Evolutionary conservation across 352 stramenopile species (phyloP), one percentile per base, ranked within the genome.

Genomic region (Phytophthora multivora): DNA sequence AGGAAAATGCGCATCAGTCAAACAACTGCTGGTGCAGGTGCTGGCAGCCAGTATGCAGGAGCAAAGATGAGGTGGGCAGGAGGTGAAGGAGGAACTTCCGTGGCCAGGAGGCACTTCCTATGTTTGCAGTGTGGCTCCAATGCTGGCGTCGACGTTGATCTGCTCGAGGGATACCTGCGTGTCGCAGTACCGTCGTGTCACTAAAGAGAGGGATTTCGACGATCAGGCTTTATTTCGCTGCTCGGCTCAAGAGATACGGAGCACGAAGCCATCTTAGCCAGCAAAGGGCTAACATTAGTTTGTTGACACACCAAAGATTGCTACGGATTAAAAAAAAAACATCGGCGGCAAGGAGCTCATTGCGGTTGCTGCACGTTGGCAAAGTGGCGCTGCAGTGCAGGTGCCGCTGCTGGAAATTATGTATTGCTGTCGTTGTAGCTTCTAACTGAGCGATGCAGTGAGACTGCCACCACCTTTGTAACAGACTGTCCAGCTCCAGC

Each of bases 11-110:
- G 28, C 9, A 33, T 33, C 28, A 33, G 28, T 11, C 28, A 33
- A 12, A 13, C 28, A 33, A 33, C 28, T 52, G 28, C 28, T 13
- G 15, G 16, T 16, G 28, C 46, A 53, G 31, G 13, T 53, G 48
- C 41, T 65, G 59, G 50, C 50, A 66, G 58, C 58, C 49, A 66
- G 13, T 42, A 59, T 49, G 40, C 12, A 35, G 36, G 42, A 31
- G 45, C 31, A 57, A 41, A 63, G 47, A 64, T 52, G 56, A 46
- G 47, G 46, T 23, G 30, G 18, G 11, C 26, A 15, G 30, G 18
- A 10, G 16, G 9, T 30, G 38, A 40, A 51, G 40, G 50, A 9
- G 40, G 57, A 26, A 3, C 25, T 3, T 59, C 7, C 57, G 16
- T 38, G 33, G 33, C 18, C 58, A 54, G 31, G 50, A 52, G 40